These are phyloP conservation scores for Fennellomyces sp. DNA, from an alignment of 371 early-diverging fungal species.

Conservation along the genomic window DNA sequence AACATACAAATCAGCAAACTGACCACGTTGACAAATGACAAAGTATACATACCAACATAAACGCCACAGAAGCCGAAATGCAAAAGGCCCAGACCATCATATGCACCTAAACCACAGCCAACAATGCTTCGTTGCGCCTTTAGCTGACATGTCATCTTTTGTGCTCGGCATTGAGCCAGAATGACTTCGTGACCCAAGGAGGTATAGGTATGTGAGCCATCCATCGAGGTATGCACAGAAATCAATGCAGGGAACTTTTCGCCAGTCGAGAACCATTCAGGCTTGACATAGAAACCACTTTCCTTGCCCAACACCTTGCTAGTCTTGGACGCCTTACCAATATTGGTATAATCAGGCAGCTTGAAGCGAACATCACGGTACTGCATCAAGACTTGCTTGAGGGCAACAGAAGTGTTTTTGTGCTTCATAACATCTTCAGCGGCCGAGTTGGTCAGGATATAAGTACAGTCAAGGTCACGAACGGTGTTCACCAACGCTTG, in stretches of 20 bases:
- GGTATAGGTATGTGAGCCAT: slow-evolving; percentile 62
- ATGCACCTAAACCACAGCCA: slow-evolving; percentile 64
- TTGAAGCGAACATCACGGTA: slow-evolving; percentile 35
- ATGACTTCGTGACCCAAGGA: slow-evolving; percentile 67
- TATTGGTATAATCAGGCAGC: slow-evolving; percentile 55
- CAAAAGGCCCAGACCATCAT: slow-evolving; percentile 76
- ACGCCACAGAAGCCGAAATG: slow-evolving; percentile 76
- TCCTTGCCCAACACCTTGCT: slow-evolving; percentile 59
- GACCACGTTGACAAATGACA: background rate
- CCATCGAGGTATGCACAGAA: slow-evolving; percentile 53
- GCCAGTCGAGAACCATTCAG: slow-evolving; percentile 37
- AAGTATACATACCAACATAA: slow-evolving; percentile 58
- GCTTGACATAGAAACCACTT: slow-evolving; percentile 53
- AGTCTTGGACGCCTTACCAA: slow-evolving; percentile 60
- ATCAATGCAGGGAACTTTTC: slow-evolving; percentile 51
- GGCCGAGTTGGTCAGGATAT: slow-evolving; percentile 63
- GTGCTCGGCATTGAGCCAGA: slow-evolving; percentile 76
- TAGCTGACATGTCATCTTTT: slow-evolving; percentile 81
- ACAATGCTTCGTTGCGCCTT: slow-evolving; percentile 66
- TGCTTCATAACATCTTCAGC: slow-evolving; percentile 70
- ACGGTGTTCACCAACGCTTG: slow-evolving; percentile 60
- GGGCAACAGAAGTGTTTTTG: slow-evolving; percentile 46
- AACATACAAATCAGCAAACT: background rate
- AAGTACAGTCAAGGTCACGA: slow-evolving; percentile 57
- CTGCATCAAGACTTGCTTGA: slow-evolving; percentile 22